Evolutionary conservation across 805 yeast genomes (phyloP), one percentile per base, ranked within the genome.

Genomic region (Saturnispora hagleri): DNA sequence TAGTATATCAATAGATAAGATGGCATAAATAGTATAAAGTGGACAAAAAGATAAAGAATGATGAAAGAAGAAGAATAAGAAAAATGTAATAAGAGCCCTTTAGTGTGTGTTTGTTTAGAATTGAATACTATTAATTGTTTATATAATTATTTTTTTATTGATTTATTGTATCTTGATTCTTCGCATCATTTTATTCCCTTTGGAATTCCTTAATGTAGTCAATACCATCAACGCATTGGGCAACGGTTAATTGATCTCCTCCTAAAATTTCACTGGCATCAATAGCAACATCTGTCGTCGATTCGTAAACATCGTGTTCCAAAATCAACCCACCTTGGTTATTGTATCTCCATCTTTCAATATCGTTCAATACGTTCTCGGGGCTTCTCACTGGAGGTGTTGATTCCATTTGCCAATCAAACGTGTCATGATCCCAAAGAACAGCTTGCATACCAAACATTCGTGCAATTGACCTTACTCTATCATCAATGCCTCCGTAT

Each of bases 401-500:
- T 2, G 74, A 72, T 38, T 78, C 72, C 62, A 89, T 68, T 63
- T 80, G 80, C 98, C 98, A 91, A 67, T 91, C 98, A 68, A 83
- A 82, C 0, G 96, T 80, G 67, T 91, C 51, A 60, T 76, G 79
- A 63, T 89, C 93, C 99, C 98, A 91, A 34, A 91, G 68, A 26
- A 86, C 97, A 4, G 86, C 80, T 60, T 84, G 89, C 75, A 91
- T 77, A 0, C 97, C 96, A 66, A 91, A 85, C 67, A 84, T 86
- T 50, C 90, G 72, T 15, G 88, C 77, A 51, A 91, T 86, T 2
- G 82, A 70, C 52, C 98, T 72, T 1, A 91, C 85, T 50, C 98
- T 72, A 64, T 89, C 84, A 69, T 91, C 99, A 34, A 88, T 74
- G 0, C 96, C 97, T 0, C 98, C 99, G 63, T 88, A 91, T 1